Base-by-base conservation (phyloP, 805 yeast genomes). In the Cyberlindnera suaveolens region DNA sequence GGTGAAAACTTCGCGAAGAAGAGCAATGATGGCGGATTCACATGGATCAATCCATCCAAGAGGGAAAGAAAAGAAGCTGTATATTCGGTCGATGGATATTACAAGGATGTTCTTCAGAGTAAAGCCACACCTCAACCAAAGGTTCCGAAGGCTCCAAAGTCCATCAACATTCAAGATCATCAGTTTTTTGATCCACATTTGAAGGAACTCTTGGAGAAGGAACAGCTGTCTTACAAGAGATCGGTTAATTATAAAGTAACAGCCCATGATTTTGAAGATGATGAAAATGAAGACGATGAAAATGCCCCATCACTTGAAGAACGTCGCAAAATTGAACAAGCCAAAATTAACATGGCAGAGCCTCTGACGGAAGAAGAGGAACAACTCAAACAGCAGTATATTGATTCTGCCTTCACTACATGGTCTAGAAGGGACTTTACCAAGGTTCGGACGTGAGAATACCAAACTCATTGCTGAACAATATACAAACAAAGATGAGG, bases 381-480 rank as follows among this genome's bases (percentile, higher is more conserved):
- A 29, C 64, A 62, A 30, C 56, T 68, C 42, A 85, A 83, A 53
- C 75, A 76, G 38, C 53, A 70, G 42, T 66, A 75, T 17, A 58
- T 83, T n/a, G 66, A 63, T 3, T 67, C 75, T 47, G 80, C 86
- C 3, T 85, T 82, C 58, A 73, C 71, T 15, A 69, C 69, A 39
- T 85, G 93, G 93, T 71, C 83, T 3, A 75, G 82, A 58, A 71
- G 93, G 46, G 95, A 85, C 54, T 82, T 85, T 53, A 74, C 86
- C 34, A 1, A 80, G 74, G 48, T 76, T 67, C 58, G 93, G 95
- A 0, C 69, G 86, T 36, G 65, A 70, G 9, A 68, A 74, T 31
- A 68, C 66, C 43, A 63, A 58, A 10, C 60, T 66, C 36, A 82
- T 85, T 33, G 68, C 84, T 1, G 60, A 67, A 20, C 74, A 78